Conservation (phyloP, 2,329 filamentous ascomycete species). For the Tolypocladium sp. region DNA sequence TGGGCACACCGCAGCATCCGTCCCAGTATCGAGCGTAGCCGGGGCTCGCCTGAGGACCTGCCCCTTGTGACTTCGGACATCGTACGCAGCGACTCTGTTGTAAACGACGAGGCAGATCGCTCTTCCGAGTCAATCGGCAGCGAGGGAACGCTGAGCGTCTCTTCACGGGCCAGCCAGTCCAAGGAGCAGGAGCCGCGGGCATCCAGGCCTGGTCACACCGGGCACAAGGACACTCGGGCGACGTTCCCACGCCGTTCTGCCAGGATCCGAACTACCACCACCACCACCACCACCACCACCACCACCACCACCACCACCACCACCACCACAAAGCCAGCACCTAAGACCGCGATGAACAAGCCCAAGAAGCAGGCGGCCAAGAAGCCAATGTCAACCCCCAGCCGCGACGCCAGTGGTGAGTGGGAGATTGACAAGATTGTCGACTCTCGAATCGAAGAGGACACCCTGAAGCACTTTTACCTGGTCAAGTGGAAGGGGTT, state of each 20-base stretch:
- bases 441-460: constrained; percentile 26
- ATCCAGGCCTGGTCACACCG: too few relatives aligned
- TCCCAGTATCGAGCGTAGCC: constrained; percentile 5
- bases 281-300: background rate
- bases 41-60: background rate
- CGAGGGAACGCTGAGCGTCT: background rate
- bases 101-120: background rate
- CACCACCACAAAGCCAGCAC: background rate
- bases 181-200: too few relatives aligned
- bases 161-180: background rate
- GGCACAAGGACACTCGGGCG: too few relatives aligned
- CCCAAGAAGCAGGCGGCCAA: constrained; percentile 5
- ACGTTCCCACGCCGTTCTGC: background rate
- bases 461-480: constrained; percentile 31
- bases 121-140: background rate
- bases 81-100: background rate
- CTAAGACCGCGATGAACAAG: constrained; percentile 4
- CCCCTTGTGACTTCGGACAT: background rate
- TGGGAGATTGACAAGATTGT: constrained; percentile 41
- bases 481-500: constrained; percentile 46
- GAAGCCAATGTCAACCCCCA: background rate
- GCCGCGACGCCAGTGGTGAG: constrained; percentile 11
- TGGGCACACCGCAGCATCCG: constrained; percentile 1
- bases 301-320: background rate
- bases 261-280: background rate